Conservation (phyloP, 2,329 filamentous ascomycete species). For the Ambrosiella beaveri region DNA sequence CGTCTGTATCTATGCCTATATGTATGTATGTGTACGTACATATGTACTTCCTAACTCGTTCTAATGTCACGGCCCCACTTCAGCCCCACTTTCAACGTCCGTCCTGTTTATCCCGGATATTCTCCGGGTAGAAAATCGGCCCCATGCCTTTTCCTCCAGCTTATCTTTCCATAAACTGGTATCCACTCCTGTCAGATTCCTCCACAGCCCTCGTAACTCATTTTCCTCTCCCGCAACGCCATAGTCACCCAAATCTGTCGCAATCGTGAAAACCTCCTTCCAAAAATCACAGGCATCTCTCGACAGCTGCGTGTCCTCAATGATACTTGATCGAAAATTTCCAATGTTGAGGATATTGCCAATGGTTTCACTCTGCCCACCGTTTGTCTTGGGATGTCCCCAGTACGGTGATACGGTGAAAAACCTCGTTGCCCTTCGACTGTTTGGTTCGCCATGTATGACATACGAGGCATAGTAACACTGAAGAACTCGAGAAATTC, state of each 20-base stretch:
- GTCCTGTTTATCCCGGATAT: not conserved
- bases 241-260: slow-evolving; percentile 20
- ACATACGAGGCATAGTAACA: slow-evolving; percentile 25
- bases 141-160: not conserved
- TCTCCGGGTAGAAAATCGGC: not conserved
- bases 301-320: slow-evolving; percentile 19
- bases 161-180: not conserved
- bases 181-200: not conserved
- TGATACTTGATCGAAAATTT: slow-evolving; percentile 18
- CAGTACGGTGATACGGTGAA: slow-evolving; percentile 22
- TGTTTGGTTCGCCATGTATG: slow-evolving; percentile 25
- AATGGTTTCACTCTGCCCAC: slow-evolving; percentile 16
- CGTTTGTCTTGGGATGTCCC: slow-evolving; percentile 17
- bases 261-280: slow-evolving; percentile 15
- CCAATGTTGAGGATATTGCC: slow-evolving; percentile 21
- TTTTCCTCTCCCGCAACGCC: slow-evolving; percentile 14
- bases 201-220: not conserved
- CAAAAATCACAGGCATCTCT: slow-evolving; percentile 21
- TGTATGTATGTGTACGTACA: too few species aligned
- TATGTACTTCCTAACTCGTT: too few species aligned
- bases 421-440: slow-evolving; percentile 17
- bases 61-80: not conserved
- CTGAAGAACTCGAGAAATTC: slow-evolving; percentile 23
- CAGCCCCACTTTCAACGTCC: not conserved
- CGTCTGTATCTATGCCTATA: too few species aligned